Percentiles rank a stretch among this genome's conserved stretches.
These are phyloP conservation scores for Nemania sp. DNA, from an alignment of 2,329 filamentous ascomycete species.

Conservation along the genomic window DNA sequence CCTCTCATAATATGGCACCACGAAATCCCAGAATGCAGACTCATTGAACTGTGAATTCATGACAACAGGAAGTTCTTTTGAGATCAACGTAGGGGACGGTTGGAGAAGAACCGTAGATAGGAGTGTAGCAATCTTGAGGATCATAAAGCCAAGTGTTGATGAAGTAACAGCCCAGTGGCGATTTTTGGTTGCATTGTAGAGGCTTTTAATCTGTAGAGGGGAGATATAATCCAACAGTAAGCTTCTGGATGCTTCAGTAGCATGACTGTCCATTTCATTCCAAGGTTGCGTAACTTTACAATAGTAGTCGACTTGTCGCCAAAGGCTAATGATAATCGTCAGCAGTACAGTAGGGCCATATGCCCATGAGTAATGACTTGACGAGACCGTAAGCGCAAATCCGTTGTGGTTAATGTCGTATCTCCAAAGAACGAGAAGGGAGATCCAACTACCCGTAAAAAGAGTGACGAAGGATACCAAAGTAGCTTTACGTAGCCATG, in stretches of 20 bases:
- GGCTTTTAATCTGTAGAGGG: background rate
- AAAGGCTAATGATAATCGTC: conserved; percentile 8
- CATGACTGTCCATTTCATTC: background rate
- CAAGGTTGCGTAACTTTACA: conserved; percentile 15
- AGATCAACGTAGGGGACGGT: background rate
- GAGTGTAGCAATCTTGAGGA: conserved; percentile 1
- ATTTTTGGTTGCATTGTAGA: background rate
- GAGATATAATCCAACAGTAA: conserved; percentile 19
- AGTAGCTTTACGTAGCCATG: background rate
- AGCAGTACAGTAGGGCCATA: conserved; percentile 15
- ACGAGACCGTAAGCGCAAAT: conserved; percentile 2
- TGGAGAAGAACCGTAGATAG: conserved; percentile 10
- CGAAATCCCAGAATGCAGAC: background rate
- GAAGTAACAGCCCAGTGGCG: conserved; percentile 6
- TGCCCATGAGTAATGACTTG: conserved; percentile 18
- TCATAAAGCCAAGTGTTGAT: background rate
- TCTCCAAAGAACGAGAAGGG: conserved; percentile 10
- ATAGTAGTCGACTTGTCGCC: conserved; percentile 23
- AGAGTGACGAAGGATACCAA: background rate
- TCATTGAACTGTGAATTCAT: conserved; percentile 4
- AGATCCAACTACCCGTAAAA: background rate
- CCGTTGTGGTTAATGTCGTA: conserved; percentile 11
- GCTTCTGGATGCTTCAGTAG: background rate
- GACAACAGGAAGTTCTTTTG: background rate
- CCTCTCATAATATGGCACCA: too few species aligned